Evolutionary conservation across 352 stramenopile genomes (phyloP), one percentile per base, ranked within the genome.

Genomic region (Phytopythium boreale): DNA sequence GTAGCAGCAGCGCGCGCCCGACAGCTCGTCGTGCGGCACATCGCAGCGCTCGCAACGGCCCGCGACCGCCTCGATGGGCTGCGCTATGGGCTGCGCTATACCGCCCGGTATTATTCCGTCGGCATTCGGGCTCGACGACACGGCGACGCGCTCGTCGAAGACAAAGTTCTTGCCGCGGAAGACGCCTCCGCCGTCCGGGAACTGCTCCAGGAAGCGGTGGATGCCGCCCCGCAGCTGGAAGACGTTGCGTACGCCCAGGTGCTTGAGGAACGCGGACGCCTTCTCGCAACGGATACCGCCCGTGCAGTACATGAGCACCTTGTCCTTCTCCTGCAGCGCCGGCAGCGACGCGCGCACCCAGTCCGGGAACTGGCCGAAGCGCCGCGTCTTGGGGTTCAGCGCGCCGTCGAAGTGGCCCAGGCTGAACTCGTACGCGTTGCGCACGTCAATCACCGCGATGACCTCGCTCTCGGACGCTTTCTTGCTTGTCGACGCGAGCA

Each of bases 161-260:
- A 95, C 86, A 63, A 93, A 96, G 69, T 92, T 93, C 66, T 96
- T 92, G 71, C 86, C 85, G 14, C 84, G 71, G 69, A 93, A 96
- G 31, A 83, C 66, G 0, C 79, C 84, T 15, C 76, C 80, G 24
- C 87, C 85, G 61, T 88, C 81, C 2, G 83, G 81, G 58, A 85
- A 93, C n/a, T 67, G 64, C 68, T 95, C 84, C 27, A 96, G 74
- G 73, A 93, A 96, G 34, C 86, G 87, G 55, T 93, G 84, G 58
- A 96, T 95, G 36, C 87, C 87, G 57, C 87, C 87, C 56, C 89
- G 59, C 9, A 96, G 69, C 65, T 96, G 87, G 55, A 80, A 95
- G 47, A 95, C 87, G 26, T 88, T 84, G 44, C 66, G 52, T 1
- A 93, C 66, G 1, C 87, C 87, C 24, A 92, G 67, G 41, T 92